Percentiles rank a stretch among this genome's conserved stretches.
phyloP scores from a whole-genome alignment of 73 alveolate genomes.

The Breviolum minutum region DNA sequence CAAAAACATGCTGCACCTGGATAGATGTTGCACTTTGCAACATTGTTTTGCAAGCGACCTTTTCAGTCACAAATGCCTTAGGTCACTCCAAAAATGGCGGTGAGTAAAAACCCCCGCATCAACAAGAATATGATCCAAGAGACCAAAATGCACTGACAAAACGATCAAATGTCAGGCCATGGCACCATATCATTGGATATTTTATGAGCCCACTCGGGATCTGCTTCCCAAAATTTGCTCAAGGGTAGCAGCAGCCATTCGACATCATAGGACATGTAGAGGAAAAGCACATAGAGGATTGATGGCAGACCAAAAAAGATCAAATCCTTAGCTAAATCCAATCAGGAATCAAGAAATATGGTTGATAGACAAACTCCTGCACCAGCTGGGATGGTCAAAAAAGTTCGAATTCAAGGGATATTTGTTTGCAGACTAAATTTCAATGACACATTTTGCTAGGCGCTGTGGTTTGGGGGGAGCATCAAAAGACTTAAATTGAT shows the following conservation, averaged over 20 bases:
- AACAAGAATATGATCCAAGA: background rate
- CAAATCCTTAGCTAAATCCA: constrained; percentile 7
- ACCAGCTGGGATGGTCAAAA: background rate
- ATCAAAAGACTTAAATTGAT: too few relatives aligned
- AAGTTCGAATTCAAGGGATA: too few relatives aligned
- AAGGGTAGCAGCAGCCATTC: constrained; percentile 85
- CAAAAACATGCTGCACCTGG: constrained; percentile 6
- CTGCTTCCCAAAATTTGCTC: constrained; percentile 84
- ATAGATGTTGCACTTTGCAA: background rate
- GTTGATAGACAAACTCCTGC: background rate
- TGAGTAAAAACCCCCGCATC: background rate
- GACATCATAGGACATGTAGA: constrained; percentile 79
- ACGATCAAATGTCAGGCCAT: background rate
- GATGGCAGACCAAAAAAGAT: constrained; percentile 80
- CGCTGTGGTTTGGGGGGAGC: too few relatives aligned
- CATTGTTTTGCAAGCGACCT: constrained; percentile 19
- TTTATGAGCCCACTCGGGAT: constrained; percentile 62
- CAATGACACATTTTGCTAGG: too few relatives aligned
- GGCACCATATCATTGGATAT: constrained; percentile 25
- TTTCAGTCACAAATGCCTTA: constrained; percentile 65
- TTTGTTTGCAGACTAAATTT: too few relatives aligned
- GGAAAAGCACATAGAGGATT: constrained; percentile 49
- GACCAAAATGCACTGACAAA: background rate
- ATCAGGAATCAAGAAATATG: background rate
- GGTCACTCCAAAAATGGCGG: background rate